Evolutionary conservation across 176 grass and related monocot genomes (phyloP), one percentile per base, ranked within the genome.

Genomic region (Oryza punctata): DNA sequence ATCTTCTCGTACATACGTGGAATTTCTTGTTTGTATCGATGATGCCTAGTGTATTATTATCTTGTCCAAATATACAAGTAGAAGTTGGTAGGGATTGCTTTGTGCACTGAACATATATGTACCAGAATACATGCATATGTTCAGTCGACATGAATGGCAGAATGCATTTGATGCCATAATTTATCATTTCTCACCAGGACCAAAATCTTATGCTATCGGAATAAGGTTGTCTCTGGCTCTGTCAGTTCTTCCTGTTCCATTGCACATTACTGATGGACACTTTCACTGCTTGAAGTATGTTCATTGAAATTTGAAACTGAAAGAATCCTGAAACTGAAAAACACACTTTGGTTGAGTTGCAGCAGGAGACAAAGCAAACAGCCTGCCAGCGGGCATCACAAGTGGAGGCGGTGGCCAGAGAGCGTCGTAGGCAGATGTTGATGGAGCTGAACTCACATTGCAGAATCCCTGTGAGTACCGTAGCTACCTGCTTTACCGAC

Each of bases 361-460:
- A 88, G 82, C 44, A 76, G 74, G 90, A 85, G 35, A 26, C 80
- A 33, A 76, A 73, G 2, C 80, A 90, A 85, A 78, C 73, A 70
- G 82, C 82, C 27, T 92, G 91, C 76, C 40, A 45, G 49, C 86
- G 68, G 57, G 82, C 92, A 5, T 79, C 78, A 46, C 49, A 71
- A 45, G 83, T 89, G 45, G 96, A 99, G 74, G 87, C 89, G 60
- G 40, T 87, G 33, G 91, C 89, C n/a, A 92, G 70, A 59, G 85
- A 64, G 49, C 85, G 75, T 24, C 67, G 81, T 32, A 80, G 24
- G 77, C 89, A 96, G 87, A 92, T 99, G 96, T 87, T 89, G 30
- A 27, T 66, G 35, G 91, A 96, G 47, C 82, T 92, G 6, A 89
- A 91, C 54, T 70, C 82, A 5, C 90, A 98, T 71, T 93, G 90